Percentiles rank a stretch among this genome's conserved stretches.
Evolutionary conservation across 345 rosid species (phyloP).

Genomic region (Linum usitatissimum): DNA sequence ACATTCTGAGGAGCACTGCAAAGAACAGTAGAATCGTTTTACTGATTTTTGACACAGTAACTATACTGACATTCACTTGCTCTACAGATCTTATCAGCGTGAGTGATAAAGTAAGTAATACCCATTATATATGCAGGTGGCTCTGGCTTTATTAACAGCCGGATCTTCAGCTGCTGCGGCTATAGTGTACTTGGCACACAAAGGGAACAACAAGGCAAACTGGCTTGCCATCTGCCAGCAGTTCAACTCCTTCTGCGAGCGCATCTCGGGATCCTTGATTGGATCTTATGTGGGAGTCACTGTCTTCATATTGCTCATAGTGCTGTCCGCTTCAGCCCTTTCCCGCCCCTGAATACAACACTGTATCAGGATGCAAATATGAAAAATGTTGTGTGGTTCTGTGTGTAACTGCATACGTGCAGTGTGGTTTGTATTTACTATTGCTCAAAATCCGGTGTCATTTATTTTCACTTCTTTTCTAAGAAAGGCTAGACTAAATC

Average conservation of each 20-base stretch:
- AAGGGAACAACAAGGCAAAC: conserved; percentile 53
- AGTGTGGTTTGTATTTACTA: not conserved
- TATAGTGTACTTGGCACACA: conserved; percentile 64
- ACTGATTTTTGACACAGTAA: conserved; percentile 45
- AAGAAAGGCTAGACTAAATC: too few species aligned
- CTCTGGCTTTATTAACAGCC: conserved; percentile 48
- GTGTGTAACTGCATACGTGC: conserved; percentile 7
- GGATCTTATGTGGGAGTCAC: conserved; percentile 51
- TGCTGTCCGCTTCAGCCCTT: conserved; percentile 42
- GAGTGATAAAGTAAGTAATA: not conserved
- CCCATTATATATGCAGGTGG: conserved; percentile 26
- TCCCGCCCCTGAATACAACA: conserved; percentile 25
- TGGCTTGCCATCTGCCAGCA: conserved; percentile 76
- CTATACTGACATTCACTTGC: not conserved
- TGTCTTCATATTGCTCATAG: conserved; percentile 32
- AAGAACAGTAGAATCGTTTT: conserved; percentile 37
- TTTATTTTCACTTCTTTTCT: not conserved
- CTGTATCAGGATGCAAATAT: not conserved
- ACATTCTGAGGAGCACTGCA: conserved; percentile 43
- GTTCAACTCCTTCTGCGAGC: conserved; percentile 68
- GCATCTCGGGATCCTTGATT: conserved; percentile 56
- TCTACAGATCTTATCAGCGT: not conserved
- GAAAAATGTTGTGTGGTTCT: conserved; percentile 1
- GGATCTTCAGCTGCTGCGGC: conserved; percentile 80
- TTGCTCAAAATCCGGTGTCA: not conserved